Base-by-base conservation (phyloP, 208 protist species). In the Balamuthia mandrillaris region DNA sequence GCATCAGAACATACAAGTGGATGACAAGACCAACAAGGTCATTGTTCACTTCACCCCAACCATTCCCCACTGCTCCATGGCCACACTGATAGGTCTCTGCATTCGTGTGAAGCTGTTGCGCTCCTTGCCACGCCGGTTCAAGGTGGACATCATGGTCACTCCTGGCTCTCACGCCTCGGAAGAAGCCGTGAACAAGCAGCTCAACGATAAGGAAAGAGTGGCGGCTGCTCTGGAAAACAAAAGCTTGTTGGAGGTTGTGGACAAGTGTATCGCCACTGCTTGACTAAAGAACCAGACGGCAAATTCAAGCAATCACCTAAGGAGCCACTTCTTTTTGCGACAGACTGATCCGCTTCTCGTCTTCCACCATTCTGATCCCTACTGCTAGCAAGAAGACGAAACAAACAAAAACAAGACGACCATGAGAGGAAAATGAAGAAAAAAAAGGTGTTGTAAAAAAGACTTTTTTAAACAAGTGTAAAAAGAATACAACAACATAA, bases 171-270 rank as follows among this genome's bases (percentile, higher is more conserved):
- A 98, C 87, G 89, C 96, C 29, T 94, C 96, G 81, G 96, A 97
- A 88, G 93, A 95, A 87, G 54, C 95, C 84, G 96, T 99, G 51
- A 99, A 99, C 88, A 99, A 99, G 90, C 98, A 99, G 90, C 94
- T 99, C 6, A 97, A 97, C 81, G 98, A 99, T 88, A 99, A 99
- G 91, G 98, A 99, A 90, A 87, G 98, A 44, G 97, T 99, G 18
- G 95, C 96, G 4, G 98, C 98, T 4, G 98, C 98, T 41, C 92
- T 99, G 70, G 98, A 99, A 84, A 98, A 98, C 81, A 86, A 83
- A 7, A 94, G 94, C 81, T 77, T 98, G 42, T 81, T 98, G 31
- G 87, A 88, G 16, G 91, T 93, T 14, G 90, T 94, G 2, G 86
- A 94, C 77, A 77, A 61, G 21, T 90, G 88, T 70, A 44, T 86